Percentiles rank a stretch among this genome's conserved stretches.
phyloP scores from a whole-genome alignment of 768 basidiomycete species.

The Suillus brevipes region DNA sequence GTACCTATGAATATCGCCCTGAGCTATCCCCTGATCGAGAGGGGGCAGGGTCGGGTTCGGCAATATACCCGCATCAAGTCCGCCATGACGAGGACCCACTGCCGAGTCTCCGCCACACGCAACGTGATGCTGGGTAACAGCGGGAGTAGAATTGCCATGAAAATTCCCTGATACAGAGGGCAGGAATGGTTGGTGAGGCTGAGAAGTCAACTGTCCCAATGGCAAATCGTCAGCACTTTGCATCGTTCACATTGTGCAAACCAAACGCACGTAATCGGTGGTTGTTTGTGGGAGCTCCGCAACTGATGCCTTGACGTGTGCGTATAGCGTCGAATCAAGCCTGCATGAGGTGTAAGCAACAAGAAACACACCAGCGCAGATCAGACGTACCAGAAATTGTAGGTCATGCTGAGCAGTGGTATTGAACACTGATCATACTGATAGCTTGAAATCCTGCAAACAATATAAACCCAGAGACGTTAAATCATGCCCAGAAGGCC shows the following conservation, averaged over 20 bases:
- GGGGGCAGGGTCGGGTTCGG: not conserved
- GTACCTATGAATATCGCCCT: not conserved
- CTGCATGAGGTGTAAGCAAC: not conserved
- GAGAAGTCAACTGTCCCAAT: not conserved
- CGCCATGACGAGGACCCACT: not conserved
- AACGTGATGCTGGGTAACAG: not conserved
- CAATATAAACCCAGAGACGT: not conserved
- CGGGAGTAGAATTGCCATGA: not conserved
- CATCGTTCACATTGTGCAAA: not conserved
- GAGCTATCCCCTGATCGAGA: not conserved
- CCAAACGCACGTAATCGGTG: not conserved
- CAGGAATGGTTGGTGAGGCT: not conserved
- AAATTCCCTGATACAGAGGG: no score
- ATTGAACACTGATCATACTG: not conserved
- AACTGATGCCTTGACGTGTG: not conserved
- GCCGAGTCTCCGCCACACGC: no score
- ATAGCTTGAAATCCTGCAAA: not conserved
- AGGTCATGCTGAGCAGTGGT: not conserved
- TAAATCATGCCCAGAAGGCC: not conserved
- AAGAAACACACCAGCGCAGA: not conserved
- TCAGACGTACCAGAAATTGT: not conserved
- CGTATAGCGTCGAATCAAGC: not conserved
- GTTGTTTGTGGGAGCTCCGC: not conserved
- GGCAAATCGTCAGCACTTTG: not conserved
- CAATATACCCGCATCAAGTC: not conserved